Base-by-base conservation (phyloP, 139 green algal genomes). In the Volvox reticuliferus region DNA sequence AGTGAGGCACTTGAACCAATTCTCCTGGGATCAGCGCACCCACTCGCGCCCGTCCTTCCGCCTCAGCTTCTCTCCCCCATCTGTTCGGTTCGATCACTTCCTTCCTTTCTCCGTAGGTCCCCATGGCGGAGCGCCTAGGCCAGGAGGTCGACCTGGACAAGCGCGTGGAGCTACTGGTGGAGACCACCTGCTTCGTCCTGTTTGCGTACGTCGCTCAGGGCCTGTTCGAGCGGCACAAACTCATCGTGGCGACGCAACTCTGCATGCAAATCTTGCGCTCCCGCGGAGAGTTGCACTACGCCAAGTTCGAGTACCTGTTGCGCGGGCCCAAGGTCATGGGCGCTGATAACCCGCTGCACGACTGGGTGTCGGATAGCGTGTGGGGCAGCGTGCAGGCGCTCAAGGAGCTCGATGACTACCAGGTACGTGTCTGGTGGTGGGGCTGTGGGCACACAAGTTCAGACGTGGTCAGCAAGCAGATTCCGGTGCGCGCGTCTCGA, bases 221-320 rank as follows among this genome's bases (percentile, higher is more conserved):
- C 79, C 91, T 99, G 83, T 99, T 99, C 94, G 97, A 99, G 95
- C 94, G 96, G 13, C 97, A 99, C 96, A 99, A 99, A 95, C 94
- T 99, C 67, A 97, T 99, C 78, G 95, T 98, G 30, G 97, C 97
- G 12, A 98, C 96, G 16, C 96, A 99, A 95, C 95, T 99, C 67
- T 96, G 93, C 92, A 97, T 99, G 93, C 93, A 94, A 21, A 97
- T 99, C 79, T 90, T 99, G 30, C 92, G 94, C 69, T 88, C 92
- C 44, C 93, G 91, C 18, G 96, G 95, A 12, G 95, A 98, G 92
- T 95, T 99, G 35, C 88, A 97, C 86, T 92, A 93, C 24, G 88
- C 91, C 28, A 97, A 97, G 91, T 97, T 98, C 88, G 97, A 98
- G 67, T 98, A 96, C 93, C 93, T 99, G 87, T 92, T 99, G 88